Percentiles rank a stretch among this genome's conserved stretches.
Conservation (phyloP, 2,329 filamentous ascomycete genomes). For the Diaporthe vaccinii region DNA sequence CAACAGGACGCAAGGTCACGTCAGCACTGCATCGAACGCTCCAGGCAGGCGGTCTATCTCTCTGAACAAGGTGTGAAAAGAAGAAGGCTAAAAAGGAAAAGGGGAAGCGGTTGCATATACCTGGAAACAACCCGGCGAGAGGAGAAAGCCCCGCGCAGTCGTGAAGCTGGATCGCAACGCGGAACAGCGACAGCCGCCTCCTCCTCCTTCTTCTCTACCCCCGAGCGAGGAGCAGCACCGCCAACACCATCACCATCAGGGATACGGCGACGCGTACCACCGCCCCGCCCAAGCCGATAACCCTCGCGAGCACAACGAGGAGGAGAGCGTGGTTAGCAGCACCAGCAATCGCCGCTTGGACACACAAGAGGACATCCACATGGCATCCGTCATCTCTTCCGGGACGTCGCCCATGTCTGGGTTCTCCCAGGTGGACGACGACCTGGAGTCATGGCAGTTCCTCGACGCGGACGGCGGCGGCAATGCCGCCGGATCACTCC, state of each 20-base stretch:
- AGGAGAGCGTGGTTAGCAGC: background rate
- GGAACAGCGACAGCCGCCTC: constrained; percentile 8
- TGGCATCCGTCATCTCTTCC: constrained; percentile 52
- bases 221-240: constrained; percentile 5
- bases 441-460: constrained; percentile 47
- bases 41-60: background rate
- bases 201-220: constrained; percentile 6
- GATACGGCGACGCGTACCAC: background rate
- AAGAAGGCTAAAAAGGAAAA: background rate
- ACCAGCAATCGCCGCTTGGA: background rate
- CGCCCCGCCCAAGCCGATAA: background rate
- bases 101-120: background rate
- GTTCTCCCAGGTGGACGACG: constrained; percentile 44
- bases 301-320: background rate
- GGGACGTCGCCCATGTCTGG: constrained; percentile 45
- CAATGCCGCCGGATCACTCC: constrained; percentile 43
- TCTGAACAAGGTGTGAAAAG: background rate
- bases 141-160: background rate
- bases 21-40: background rate
- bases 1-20: background rate
- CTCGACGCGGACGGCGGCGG: constrained; percentile 45
- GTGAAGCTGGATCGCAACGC: constrained; percentile 28
- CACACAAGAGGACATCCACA: constrained; percentile 38
- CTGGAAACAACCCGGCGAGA: background rate
- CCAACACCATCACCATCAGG: background rate